Conservation (phyloP, 495 filamentous ascomycete species). For the Xylaria bambusicola region DNA sequence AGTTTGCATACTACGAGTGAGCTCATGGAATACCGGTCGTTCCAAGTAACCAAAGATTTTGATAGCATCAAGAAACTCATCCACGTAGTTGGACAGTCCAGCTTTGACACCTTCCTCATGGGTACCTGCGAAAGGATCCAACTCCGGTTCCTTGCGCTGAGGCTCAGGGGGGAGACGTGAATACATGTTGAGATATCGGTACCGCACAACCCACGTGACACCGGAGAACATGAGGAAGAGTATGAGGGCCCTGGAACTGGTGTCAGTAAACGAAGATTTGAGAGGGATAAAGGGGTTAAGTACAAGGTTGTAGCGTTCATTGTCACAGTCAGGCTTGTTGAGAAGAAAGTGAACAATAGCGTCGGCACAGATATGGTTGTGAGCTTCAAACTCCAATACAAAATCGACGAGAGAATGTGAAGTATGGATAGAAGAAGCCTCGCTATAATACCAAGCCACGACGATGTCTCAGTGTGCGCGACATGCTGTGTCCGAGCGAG, state of each 20-base stretch:
- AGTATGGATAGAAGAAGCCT: constrained; percentile 55
- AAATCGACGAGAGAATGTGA: constrained; percentile 67
- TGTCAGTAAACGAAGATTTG: constrained; percentile 19
- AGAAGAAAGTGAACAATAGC: constrained; percentile 89
- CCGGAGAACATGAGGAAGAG: constrained; percentile 73
- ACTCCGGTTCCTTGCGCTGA: constrained; percentile 90
- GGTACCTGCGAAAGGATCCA: constrained; percentile 91
- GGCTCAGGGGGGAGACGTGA: constrained; percentile 89
- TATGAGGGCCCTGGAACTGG: constrained; percentile 67
- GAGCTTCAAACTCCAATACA: constrained; percentile 85
- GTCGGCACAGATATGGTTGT: constrained; percentile 85
- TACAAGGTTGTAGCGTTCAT: constrained; percentile 98
- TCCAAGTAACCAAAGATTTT: constrained; percentile 98
- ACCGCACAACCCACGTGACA: constrained; percentile 88
- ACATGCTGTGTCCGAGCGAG: constrained; percentile 41
- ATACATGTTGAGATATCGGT: constrained; percentile 95
- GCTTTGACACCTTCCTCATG: constrained; percentile 89
- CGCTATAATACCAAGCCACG: constrained; percentile 52
- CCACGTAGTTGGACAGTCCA: constrained; percentile 89
- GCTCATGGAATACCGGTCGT: constrained; percentile 93
- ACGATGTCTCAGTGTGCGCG: constrained; percentile 37
- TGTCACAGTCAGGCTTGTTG: constrained; percentile 92
- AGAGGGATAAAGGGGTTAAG: constrained; percentile 24
- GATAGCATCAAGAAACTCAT: constrained; percentile 98
- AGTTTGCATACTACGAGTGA: constrained; percentile 97